Evolutionary conservation across 2,329 filamentous ascomycete genomes (phyloP).

Genomic region (Fusarium verticillioides): DNA sequence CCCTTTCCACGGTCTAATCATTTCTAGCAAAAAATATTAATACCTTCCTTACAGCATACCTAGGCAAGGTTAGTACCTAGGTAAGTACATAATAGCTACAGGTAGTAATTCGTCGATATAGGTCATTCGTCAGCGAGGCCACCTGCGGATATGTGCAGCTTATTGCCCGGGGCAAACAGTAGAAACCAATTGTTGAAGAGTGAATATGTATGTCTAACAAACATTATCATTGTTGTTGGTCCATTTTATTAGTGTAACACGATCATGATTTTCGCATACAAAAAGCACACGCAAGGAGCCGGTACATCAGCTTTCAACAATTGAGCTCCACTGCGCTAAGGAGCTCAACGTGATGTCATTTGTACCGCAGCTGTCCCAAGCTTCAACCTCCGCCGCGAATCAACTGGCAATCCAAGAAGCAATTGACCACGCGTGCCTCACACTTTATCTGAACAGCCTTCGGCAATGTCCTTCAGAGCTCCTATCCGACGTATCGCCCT

Average conservation of each 20-base stretch:
- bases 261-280: not conserved
- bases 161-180: not conserved
- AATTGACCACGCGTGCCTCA: slow-evolving; percentile 23
- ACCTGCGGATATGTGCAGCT: not conserved
- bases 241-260: not conserved
- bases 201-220: not conserved
- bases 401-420: slow-evolving; percentile 9
- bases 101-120: not conserved
- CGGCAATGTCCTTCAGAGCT: slow-evolving; percentile 52
- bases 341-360: slow-evolving; percentile 43
- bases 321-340: slow-evolving; percentile 17
- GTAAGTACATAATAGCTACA: not conserved
- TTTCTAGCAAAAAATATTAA: not conserved
- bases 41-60: not conserved
- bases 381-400: slow-evolving; percentile 21
- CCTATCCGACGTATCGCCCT: slow-evolving; percentile 49
- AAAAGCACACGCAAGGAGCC: not conserved
- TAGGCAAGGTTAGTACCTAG: not conserved
- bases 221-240: not conserved
- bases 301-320: not conserved
- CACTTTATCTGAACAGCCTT: not conserved
- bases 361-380: slow-evolving; percentile 8
- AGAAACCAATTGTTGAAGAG: not conserved
- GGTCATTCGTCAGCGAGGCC: not conserved
- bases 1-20: not conserved